Evolutionary conservation across 2,329 filamentous ascomycete genomes (phyloP), one percentile per base, ranked within the genome.

Genomic region (Colletotrichum viniferum): DNA sequence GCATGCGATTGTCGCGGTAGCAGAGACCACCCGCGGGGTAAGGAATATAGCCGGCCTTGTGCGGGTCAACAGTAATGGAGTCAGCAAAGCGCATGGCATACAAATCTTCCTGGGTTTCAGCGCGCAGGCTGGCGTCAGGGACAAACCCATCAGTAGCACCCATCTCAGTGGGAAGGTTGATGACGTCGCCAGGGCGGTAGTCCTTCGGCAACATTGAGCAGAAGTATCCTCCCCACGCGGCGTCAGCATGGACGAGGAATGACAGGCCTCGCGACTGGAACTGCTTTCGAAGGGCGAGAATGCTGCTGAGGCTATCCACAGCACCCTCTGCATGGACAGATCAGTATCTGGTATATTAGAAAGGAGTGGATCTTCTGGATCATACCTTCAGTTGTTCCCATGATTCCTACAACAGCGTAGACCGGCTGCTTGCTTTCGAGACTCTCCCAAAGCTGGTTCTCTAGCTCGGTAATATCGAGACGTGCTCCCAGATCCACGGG

Each of bases 141-240:
- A 85, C 84, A 32, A 83, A 83, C 1, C 83, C 81, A 36, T 80
- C 78, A 1, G 69, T 76, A 12, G 74, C 75, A 2, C 80, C 81
- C 76, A 79, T 79, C 32, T 81, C 79, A 2, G 78, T 79, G 6
- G 82, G 81, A 12, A 81, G 73, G 36, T 81, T 79, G 13, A 77
- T 78, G 5, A 77, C 76, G 12, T 81, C 79, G 5, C 81, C 81
- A 3, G 81, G 79, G 2, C 58, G 79, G 26, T 80, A 81, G 4
- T 82, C 78, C 5, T 79, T 81, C 1, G 83, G 84, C 21, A 89
- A 34, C 86, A 88, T 88, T 0, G 84, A 84, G 30, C 82, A 82
- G 70, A 89, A 89, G 69, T 89, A 89, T 0, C 87, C 87, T 21
- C 87, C 87, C 87, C 87, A 89, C 1, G 87, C 87, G 1, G 86